Base-by-base conservation (phyloP, 2,329 filamentous ascomycete genomes). In the Fusarium solani-melongenae region DNA sequence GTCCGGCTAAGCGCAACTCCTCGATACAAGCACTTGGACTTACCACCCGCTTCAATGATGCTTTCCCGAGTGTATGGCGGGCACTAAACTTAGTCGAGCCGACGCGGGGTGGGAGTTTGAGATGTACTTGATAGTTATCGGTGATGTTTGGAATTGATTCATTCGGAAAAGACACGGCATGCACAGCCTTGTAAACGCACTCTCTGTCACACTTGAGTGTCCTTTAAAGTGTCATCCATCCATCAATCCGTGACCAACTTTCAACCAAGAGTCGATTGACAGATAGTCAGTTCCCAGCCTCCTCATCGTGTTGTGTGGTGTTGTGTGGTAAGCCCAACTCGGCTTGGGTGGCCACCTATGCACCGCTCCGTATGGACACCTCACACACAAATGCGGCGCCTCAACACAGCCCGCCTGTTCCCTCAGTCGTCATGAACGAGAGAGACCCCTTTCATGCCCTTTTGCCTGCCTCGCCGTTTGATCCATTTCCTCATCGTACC, bases 1-100 rank as follows among this genome's bases (percentile, higher is more conserved):
- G 62, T 76, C 64, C 67, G 74, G 64, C 69, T 84, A 83, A 70
- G 57, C 80, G 81, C 82, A 84, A 78, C 60, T 58, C 79, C 80
- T 74, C 82, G 80, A 70, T 82, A 81, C 67, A 66, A 68, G 55
- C 33, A 36, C 33, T 7, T 64, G 70, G 34, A 24, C 31, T 49
- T 46, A 46, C 59, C 51, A 29, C 63, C 59, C 51, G 44, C 63
- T 44, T 57, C 49, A 51, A 59, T 62, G 68, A 44, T 64, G 66
- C 59, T 59, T 72, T 67, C 58, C 62, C 59, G 66, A 38, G 61
- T 66, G 56, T 33, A 58, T 41, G 64, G 41, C 70, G 76, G 76
- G 72, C 76, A 76, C 75, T 77, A 77, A 73, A 64, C 51, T 73
- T 72, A 76, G 68, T 70, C 46, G 64, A 64, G 36, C 61, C 70